Evolutionary conservation across 345 rosid species (phyloP).

Genomic region (Alliaria petiolata): DNA sequence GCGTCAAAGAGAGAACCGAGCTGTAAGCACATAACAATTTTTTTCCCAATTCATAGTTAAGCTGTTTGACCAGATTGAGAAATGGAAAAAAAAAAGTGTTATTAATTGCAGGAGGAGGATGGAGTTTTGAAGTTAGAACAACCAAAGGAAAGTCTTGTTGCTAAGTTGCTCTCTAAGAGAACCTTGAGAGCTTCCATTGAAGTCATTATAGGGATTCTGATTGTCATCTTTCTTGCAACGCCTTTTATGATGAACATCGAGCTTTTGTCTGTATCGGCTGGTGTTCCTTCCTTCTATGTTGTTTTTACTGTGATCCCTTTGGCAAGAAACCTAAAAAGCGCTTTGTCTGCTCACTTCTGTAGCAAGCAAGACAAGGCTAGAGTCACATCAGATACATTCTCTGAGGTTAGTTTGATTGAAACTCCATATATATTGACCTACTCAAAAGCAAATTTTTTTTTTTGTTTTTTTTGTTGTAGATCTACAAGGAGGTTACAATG

Average conservation of each 20-base stretch:
- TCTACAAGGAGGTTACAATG: constrained; percentile 28
- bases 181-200: constrained; percentile 8
- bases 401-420: constrained; percentile 13
- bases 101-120: constrained; percentile 7
- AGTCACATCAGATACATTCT: constrained; percentile 28
- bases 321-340: constrained; percentile 21
- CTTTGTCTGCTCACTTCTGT: constrained; percentile 27
- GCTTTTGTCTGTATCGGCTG: constrained; percentile 14
- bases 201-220: constrained; percentile 22
- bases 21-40: no score
- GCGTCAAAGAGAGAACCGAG: background rate
- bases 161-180: constrained; percentile 10
- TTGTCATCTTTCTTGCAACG: constrained; percentile 23
- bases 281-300: constrained; percentile 32
- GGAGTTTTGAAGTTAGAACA: constrained; percentile 14
- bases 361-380: constrained; percentile 14
- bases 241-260: constrained; percentile 32
- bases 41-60: no score
- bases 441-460: background rate
- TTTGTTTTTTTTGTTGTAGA: background rate
- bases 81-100: no score
- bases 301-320: constrained; percentile 24
- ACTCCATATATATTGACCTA: no score
- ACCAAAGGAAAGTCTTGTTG: background rate
- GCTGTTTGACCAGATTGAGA: no score